These are phyloP conservation scores for Hygrophorus russula DNA, from an alignment of 768 basidiomycete genomes.

Conservation along the genomic window DNA sequence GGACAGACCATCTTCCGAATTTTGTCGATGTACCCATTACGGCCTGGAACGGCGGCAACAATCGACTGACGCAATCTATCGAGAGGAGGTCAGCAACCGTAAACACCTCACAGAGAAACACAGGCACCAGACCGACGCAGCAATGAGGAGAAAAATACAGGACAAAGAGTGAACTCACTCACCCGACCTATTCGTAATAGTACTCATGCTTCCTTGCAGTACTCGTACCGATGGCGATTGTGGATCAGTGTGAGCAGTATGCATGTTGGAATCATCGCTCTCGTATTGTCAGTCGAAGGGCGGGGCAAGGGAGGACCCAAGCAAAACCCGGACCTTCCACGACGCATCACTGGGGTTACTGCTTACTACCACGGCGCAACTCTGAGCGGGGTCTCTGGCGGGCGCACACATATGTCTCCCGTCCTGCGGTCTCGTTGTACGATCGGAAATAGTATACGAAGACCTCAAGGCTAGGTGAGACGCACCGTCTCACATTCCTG, in stretches of 20 bases:
- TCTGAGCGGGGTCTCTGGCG: conserved; percentile 30
- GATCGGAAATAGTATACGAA: background rate
- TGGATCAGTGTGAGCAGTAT: conserved; percentile 28
- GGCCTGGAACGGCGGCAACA: conserved; percentile 19
- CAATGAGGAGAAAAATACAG: too few species aligned
- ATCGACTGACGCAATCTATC: conserved; percentile 24
- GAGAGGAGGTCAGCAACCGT: background rate
- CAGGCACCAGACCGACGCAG: too few species aligned
- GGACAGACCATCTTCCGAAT: background rate
- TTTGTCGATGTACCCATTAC: conserved; percentile 4
- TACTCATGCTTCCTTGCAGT: conserved; percentile 32
- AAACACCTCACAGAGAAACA: too few species aligned
- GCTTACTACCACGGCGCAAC: conserved; percentile 42
- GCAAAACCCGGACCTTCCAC: conserved; percentile 22
- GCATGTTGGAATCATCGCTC: conserved; percentile 28
- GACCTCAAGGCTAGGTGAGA: background rate
- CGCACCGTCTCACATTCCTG: too few species aligned
- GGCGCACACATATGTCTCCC: conserved; percentile 17
- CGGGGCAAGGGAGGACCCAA: background rate
- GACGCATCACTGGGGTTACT: conserved; percentile 26
- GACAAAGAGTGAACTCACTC: conserved; percentile 1
- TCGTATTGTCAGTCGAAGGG: background rate
- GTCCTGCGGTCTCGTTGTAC: conserved; percentile 18
- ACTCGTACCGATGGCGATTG: conserved; percentile 25
- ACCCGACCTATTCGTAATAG: conserved; percentile 37